A percentile compares a stretch with the other conserved stretches of the same genome.
These are phyloP conservation scores for Hagleromyces aurorensis DNA, from an alignment of 805 yeast species.

Conservation along the genomic window DNA sequence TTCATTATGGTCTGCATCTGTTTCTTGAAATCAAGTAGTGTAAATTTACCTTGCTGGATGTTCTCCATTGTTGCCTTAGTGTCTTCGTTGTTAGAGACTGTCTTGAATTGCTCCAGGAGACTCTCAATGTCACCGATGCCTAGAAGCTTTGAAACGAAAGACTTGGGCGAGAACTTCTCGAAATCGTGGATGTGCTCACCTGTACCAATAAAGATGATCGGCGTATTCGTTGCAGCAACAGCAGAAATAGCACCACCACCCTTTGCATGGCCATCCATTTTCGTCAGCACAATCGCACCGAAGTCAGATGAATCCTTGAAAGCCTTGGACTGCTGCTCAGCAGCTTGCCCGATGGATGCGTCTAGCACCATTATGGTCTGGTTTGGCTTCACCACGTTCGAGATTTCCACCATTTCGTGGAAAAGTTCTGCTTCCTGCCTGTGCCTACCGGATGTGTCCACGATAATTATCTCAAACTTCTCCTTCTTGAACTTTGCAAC, in stretches of 20 bases:
- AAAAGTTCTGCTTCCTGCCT: slow-evolving; percentile 88
- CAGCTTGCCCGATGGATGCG: slow-evolving; percentile 97
- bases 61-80: slow-evolving; percentile 88
- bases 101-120: slow-evolving; percentile 84
- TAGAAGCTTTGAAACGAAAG: slow-evolving; percentile 81
- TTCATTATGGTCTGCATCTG: slow-evolving; percentile 93
- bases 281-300: slow-evolving; percentile 91
- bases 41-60: slow-evolving; percentile 90
- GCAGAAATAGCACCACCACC: slow-evolving; percentile 99
- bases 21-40: slow-evolving; percentile 82
- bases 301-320: slow-evolving; percentile 89
- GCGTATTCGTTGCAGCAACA: slow-evolving; percentile 93
- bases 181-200: slow-evolving; percentile 95
- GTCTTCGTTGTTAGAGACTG: slow-evolving; percentile 63
- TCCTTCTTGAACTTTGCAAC: slow-evolving; percentile 86
- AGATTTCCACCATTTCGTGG: slow-evolving; percentile 90
- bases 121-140: slow-evolving; percentile 97
- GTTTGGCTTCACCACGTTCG: slow-evolving; percentile 80
- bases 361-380: slow-evolving; percentile 97
- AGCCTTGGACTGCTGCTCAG: slow-evolving; percentile 89
- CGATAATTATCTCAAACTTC: slow-evolving; percentile 86
- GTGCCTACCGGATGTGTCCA: slow-evolving; percentile 97
- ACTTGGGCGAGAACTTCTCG: slow-evolving; percentile 82
- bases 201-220: slow-evolving; percentile 93
- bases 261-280: slow-evolving; percentile 97